These are phyloP conservation scores for Crepidotus variabilis DNA, from an alignment of 768 basidiomycete genomes.

Conservation along the genomic window DNA sequence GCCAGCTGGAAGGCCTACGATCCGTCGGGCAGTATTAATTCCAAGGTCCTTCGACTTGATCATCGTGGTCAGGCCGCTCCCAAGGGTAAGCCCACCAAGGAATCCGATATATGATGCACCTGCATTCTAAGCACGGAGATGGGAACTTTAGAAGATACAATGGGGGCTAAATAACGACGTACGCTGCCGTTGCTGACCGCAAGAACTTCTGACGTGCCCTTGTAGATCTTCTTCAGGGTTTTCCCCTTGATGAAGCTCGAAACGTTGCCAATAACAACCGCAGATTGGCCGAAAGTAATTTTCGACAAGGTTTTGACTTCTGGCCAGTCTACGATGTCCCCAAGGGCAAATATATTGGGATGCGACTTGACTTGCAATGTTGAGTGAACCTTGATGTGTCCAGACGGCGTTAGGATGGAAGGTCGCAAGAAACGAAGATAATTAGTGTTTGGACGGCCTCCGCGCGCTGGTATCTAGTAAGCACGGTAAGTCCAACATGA, in stretches of 20 bases:
- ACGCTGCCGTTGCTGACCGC: conserved; percentile 23
- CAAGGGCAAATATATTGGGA: conserved; percentile 56
- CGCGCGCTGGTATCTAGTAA: conserved; percentile 31
- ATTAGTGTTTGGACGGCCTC: conserved; percentile 44
- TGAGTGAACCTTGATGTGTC: conserved; percentile 45
- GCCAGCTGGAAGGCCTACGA: conserved; percentile 9
- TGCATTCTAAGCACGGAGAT: conserved; percentile 8
- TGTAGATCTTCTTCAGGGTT: conserved; percentile 24
- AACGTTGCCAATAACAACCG: conserved; percentile 45
- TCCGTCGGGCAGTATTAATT: conserved; percentile 17
- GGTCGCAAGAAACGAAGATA: conserved; percentile 43
- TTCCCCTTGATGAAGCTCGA: conserved; percentile 25
- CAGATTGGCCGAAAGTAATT: conserved; percentile 32
- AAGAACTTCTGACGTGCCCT: conserved; percentile 19
- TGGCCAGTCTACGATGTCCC: conserved; percentile 59
- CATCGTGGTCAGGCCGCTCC: conserved; percentile 35
- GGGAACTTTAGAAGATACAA: not conserved
- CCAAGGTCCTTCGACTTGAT: conserved; percentile 37
- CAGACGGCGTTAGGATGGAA: conserved; percentile 33
- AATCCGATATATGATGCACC: conserved; percentile 26
- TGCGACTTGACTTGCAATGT: conserved; percentile 52
- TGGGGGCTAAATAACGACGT: not conserved
- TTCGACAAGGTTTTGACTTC: conserved; percentile 63
- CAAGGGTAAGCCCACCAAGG: conserved; percentile 44
- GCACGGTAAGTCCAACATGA: not conserved